Conservation (phyloP, 768 basidiomycete genomes). For the Dictyophora rubrovolvata region DNA sequence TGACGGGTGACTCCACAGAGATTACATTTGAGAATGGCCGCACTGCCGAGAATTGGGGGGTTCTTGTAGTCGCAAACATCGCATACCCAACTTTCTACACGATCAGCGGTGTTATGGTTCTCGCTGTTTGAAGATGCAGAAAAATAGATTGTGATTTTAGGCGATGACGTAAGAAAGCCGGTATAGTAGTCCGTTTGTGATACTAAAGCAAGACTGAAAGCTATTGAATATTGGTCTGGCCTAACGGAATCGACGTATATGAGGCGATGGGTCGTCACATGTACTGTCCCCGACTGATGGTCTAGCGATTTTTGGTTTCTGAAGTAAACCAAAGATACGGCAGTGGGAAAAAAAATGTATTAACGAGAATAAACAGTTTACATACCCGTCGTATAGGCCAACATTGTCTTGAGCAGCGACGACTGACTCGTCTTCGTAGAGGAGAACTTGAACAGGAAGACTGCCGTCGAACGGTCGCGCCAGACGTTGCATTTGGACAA, state of each 20-base stretch:
- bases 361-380: slow-evolving; percentile 5
- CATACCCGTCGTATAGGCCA: slow-evolving; percentile 89
- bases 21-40: slow-evolving; percentile 1
- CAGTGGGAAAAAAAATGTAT: background rate
- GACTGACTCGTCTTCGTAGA: slow-evolving; percentile 75
- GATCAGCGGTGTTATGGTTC: slow-evolving; percentile 5
- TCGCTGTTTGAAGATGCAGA: slow-evolving; percentile 19
- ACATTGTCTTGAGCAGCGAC: slow-evolving; percentile 65
- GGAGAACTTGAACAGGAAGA: slow-evolving; percentile 64
- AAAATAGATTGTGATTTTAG: slow-evolving; percentile 79
- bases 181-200: slow-evolving; percentile 79
- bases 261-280: slow-evolving; percentile 74
- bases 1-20: slow-evolving; percentile 7
- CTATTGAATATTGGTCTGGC: slow-evolving; percentile 42
- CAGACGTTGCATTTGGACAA: slow-evolving; percentile 36
- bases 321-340: slow-evolving; percentile 17
- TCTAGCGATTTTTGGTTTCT: slow-evolving; percentile 76
- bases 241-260: slow-evolving; percentile 58
- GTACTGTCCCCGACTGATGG: slow-evolving; percentile 64
- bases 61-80: slow-evolving; percentile 83
- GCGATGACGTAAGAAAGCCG: slow-evolving; percentile 78
- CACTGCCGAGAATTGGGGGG: slow-evolving; percentile 39
- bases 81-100: slow-evolving; percentile 53
- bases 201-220: slow-evolving; percentile 53
- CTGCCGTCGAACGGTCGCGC: slow-evolving; percentile 57